phyloP scores from a whole-genome alignment of 306 rosid species.

The Vigna mungo region DNA sequence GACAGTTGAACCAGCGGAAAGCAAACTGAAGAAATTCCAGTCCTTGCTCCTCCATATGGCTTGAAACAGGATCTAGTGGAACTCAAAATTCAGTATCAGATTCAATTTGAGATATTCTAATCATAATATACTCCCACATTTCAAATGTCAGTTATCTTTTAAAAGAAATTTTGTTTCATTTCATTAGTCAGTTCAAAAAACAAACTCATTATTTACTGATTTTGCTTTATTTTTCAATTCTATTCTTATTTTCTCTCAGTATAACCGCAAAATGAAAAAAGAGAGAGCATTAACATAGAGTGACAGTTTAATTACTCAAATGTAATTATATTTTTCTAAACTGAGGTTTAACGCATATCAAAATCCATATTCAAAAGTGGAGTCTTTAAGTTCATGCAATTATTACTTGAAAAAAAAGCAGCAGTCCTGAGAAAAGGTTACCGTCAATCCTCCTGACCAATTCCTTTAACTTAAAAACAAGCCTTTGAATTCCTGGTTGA shows the following conservation, averaged over 20 bases:
- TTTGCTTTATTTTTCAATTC: not conserved
- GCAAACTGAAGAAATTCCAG: conserved; percentile 98
- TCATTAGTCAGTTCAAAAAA: conserved; percentile 7
- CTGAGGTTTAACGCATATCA: conserved; percentile 25
- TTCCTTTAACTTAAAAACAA: conserved; percentile 92
- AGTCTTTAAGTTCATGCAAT: conserved; percentile 27
- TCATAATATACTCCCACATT: conserved; percentile 26
- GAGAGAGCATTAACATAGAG: not conserved
- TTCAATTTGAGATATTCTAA: conserved; percentile 31
- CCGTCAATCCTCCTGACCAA: conserved; percentile 92
- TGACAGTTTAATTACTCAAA: not conserved
- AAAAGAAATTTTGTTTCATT: not conserved
- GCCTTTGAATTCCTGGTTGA: conserved; percentile 98
- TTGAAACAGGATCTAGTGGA: conserved; percentile 83
- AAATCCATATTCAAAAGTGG: conserved; percentile 29
- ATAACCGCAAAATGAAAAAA: conserved; percentile 1
- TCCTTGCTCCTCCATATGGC: conserved; percentile 94
- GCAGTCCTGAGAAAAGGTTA: conserved; percentile 45
- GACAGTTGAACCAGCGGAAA: conserved; percentile 99
- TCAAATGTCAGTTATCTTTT: conserved; percentile 4
- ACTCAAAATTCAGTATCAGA: conserved; percentile 41
- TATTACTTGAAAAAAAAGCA: conserved; percentile 33
- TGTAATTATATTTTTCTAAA: not conserved
- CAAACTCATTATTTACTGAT: not conserved
- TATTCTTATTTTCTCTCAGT: not conserved